Conservation (phyloP, 2,329 filamentous ascomycete species). For the Claviceps sp. region DNA sequence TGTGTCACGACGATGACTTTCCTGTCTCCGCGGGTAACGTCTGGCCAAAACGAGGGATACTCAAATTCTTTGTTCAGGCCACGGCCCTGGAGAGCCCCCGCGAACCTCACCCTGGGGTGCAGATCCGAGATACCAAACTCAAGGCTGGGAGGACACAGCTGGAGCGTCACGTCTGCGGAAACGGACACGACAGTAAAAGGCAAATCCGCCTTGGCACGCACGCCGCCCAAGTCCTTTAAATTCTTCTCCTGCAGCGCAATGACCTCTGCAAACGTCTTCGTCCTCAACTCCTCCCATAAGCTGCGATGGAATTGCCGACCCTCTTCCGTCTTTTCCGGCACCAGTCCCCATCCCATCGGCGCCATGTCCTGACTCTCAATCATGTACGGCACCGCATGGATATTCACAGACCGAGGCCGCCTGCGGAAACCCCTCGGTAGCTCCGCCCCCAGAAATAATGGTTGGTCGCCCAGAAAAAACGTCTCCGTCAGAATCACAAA, state of each 20-base stretch:
- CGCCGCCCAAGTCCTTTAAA: background rate
- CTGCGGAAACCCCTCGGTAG: constrained; percentile 23
- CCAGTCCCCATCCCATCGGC: background rate
- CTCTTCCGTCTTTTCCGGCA: background rate
- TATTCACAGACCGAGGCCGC: constrained; percentile 23
- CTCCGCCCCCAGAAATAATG: constrained; percentile 24
- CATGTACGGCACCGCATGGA: constrained; percentile 25
- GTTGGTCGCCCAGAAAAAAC: constrained; percentile 22
- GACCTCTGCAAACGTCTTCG: background rate
- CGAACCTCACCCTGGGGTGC: constrained; percentile 26
- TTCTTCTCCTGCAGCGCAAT: background rate
- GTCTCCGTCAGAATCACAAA: constrained; percentile 31
- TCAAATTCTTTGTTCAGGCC: background rate
- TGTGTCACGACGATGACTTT: constrained; percentile 33
- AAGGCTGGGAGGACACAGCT: constrained; percentile 25
- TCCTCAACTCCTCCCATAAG: background rate
- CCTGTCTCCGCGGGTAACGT: constrained; percentile 14
- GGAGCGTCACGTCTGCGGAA: constrained; percentile 21
- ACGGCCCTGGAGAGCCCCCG: constrained; percentile 22
- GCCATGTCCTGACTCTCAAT: constrained; percentile 15
- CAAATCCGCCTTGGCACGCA: constrained; percentile 6
- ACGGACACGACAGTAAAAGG: constrained; percentile 23
- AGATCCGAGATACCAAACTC: constrained; percentile 26
- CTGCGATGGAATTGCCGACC: background rate
- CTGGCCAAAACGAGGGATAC: constrained; percentile 1